Conservation (phyloP, 306 rosid species). For the Ammopiptanthus mongolicus region DNA sequence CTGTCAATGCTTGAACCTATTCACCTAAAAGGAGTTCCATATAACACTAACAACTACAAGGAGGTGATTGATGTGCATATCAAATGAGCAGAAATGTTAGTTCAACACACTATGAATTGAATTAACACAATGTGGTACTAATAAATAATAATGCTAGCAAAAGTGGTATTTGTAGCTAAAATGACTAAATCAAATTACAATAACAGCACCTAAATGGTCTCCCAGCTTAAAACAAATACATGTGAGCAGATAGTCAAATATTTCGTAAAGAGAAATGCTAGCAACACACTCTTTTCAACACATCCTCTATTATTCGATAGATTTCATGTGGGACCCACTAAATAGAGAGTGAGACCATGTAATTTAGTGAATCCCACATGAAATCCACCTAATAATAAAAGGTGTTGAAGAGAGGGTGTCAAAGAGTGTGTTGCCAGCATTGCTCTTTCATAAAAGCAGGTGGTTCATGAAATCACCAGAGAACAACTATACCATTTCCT, state of each 20-base stretch:
- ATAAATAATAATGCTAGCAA: background rate
- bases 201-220: background rate
- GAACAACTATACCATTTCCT: slow-evolving; percentile 70
- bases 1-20: background rate
- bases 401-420: too few species aligned
- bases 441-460: background rate
- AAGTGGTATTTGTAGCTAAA: background rate
- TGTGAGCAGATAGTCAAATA: background rate
- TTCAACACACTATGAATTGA: background rate
- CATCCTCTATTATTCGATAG: too few species aligned
- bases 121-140: background rate
- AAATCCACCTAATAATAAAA: too few species aligned
- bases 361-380: too few species aligned
- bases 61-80: background rate
- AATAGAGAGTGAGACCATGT: too few species aligned
- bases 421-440: too few species aligned
- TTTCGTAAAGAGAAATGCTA: too few species aligned
- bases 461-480: slow-evolving; percentile 11
- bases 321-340: too few species aligned
- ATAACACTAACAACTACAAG: background rate
- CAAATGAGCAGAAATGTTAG: background rate
- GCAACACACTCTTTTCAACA: too few species aligned
- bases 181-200: background rate
- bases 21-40: background rate
- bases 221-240: slow-evolving; percentile 9